A percentile compares a stretch with the other conserved stretches of the same genome.
Evolutionary conservation across 352 stramenopile genomes (phyloP).

Genomic region (Globisporangium recalcitrans): DNA sequence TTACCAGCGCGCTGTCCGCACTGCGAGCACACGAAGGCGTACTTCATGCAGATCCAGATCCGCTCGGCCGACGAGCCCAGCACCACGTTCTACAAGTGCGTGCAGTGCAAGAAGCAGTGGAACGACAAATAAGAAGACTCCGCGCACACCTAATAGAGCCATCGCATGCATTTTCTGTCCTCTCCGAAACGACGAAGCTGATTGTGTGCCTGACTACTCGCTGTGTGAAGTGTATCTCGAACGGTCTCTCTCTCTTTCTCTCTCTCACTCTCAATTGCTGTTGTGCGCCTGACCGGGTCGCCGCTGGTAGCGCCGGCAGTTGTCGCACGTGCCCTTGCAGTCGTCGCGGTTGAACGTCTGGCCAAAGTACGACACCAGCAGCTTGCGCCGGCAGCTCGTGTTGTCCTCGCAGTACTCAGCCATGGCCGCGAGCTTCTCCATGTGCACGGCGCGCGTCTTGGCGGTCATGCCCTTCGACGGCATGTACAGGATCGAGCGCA

Average conservation of each 20-base stretch:
- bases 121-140: conserved; percentile 64
- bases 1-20: conserved; percentile 87
- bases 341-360: conserved; percentile 64
- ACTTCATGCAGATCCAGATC: conserved; percentile 99
- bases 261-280: neutral
- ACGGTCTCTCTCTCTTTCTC: neutral
- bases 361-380: conserved; percentile 78
- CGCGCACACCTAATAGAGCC: neutral
- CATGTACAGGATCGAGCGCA: conserved; percentile 75
- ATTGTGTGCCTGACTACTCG: no score
- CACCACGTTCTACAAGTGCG: conserved; percentile 99
- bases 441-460: conserved; percentile 60
- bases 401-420: conserved; percentile 76
- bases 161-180: neutral
- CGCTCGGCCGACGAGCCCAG: conserved; percentile 97
- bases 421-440: conserved; percentile 78
- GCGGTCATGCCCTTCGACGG: conserved; percentile 76
- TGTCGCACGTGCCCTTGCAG: conserved; percentile 37
- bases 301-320: conserved; percentile 13
- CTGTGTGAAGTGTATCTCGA: neutral
- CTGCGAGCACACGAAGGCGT: conserved; percentile 95
- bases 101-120: conserved; percentile 97
- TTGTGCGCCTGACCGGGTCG: conserved; percentile 5
- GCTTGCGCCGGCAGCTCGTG: conserved; percentile 64
- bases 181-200: neutral